These are phyloP conservation scores for Pestalotiopsis sp. DNA, from an alignment of 2,329 filamentous ascomycete genomes.

Conservation along the genomic window DNA sequence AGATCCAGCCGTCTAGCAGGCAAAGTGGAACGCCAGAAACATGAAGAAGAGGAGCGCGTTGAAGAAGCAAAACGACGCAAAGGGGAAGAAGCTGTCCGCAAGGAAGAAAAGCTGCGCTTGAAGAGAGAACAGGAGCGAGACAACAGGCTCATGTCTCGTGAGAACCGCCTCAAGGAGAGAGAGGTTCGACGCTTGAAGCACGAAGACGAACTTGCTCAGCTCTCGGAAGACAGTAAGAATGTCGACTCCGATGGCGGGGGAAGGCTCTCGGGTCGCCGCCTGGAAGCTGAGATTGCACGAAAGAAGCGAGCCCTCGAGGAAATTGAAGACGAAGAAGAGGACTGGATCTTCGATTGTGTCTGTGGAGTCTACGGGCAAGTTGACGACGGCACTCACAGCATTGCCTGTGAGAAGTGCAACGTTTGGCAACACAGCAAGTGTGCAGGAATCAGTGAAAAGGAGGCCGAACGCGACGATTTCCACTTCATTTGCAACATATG, in stretches of 20 bases:
- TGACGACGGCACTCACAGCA: conserved; percentile 90
- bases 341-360: conserved; percentile 94
- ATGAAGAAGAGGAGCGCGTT: conserved; percentile 70
- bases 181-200: conserved; percentile 81
- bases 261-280: conserved; percentile 74
- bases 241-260: conserved; percentile 39
- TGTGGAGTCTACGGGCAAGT: conserved; percentile 91
- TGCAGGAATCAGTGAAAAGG: conserved; percentile 73
- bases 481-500: conserved; percentile 83
- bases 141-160: conserved; percentile 77
- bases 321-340: conserved; percentile 68
- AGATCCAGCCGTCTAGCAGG: conserved; percentile 85
- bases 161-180: conserved; percentile 82
- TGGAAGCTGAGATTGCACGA: conserved; percentile 80
- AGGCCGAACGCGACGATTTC: conserved; percentile 84
- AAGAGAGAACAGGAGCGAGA: conserved; percentile 73
- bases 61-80: conserved; percentile 65
- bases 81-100: conserved; percentile 66
- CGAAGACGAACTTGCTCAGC: conserved; percentile 77
- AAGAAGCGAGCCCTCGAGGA: conserved; percentile 75
- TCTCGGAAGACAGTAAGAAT: conserved; percentile 74
- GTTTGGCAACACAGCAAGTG: conserved; percentile 98
- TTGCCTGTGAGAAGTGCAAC: conserved; percentile 90
- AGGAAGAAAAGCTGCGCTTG: conserved; percentile 61
- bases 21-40: conserved; percentile 75